Evolutionary conservation across 768 basidiomycete species (phyloP).

Genomic region (Trametes gibbosa): DNA sequence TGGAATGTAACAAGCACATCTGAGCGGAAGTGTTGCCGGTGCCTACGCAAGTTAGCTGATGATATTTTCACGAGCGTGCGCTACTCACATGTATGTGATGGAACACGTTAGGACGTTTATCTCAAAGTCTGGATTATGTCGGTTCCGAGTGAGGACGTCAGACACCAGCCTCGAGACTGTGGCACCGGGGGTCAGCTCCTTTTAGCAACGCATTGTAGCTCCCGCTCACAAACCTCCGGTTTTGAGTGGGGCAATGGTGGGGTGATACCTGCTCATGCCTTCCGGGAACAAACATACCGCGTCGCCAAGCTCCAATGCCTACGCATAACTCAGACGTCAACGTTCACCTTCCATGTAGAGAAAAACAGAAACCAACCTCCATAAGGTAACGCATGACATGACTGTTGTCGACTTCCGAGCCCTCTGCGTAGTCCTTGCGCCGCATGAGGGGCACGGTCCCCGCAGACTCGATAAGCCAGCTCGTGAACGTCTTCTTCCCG

Average conservation of each 20-base stretch:
- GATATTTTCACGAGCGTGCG: neutral
- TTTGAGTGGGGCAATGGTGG: constrained; percentile 83
- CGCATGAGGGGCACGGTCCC: constrained; percentile 84
- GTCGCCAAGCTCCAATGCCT: constrained; percentile 77
- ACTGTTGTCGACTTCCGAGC: constrained; percentile 55
- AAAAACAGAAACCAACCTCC: constrained; percentile 43
- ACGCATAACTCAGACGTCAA: constrained; percentile 1
- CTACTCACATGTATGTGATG: constrained; percentile 71
- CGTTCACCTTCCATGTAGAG: neutral
- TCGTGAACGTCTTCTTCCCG: constrained; percentile 78
- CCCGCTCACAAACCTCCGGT: constrained; percentile 61
- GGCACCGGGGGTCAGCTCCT: neutral
- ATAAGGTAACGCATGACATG: constrained; percentile 66
- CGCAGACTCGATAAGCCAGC: constrained; percentile 86
- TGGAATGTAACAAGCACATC: constrained; percentile 86
- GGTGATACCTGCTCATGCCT: constrained; percentile 82
- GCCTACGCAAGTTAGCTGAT: constrained; percentile 44
- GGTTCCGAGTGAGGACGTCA: constrained; percentile 69
- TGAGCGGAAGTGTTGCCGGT: constrained; percentile 83
- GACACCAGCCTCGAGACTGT: constrained; percentile 79
- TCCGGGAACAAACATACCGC: constrained; percentile 85
- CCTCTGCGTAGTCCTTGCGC: constrained; percentile 62
- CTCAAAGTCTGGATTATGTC: constrained; percentile 65
- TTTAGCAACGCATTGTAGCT: no score
- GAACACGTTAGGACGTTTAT: constrained; percentile 75